These are phyloP conservation scores for Cordyceps fumosorosea DNA, from an alignment of 2,329 filamentous ascomycete species.

Conservation along the genomic window DNA sequence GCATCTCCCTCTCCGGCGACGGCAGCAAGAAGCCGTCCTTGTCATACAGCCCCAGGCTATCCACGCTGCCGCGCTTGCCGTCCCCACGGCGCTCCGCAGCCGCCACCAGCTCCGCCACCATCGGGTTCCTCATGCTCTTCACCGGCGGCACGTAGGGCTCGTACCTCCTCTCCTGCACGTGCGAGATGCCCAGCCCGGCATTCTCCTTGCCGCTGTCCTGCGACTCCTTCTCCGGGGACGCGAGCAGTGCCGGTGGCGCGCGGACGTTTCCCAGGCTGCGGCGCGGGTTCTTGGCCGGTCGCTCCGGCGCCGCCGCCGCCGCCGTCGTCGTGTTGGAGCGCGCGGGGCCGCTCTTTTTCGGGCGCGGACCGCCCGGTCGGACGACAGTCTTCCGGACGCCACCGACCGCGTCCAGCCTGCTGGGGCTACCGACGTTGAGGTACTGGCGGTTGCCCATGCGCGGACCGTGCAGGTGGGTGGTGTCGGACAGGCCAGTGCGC, in stretches of 20 bases:
- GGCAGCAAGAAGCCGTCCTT: constrained; percentile 38
- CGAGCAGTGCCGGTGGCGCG: background rate
- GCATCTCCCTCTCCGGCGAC: constrained; percentile 32
- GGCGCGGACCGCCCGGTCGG: constrained; percentile 1
- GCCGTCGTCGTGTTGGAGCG: background rate
- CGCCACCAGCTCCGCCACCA: constrained; percentile 23
- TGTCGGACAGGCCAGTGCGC: background rate
- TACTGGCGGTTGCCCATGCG: constrained; percentile 40
- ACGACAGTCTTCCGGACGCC: constrained; percentile 9
- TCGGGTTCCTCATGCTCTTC: constrained; percentile 16
- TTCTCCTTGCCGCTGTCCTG: constrained; percentile 6
- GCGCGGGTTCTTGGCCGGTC: constrained; percentile 13
- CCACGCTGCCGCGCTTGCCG: constrained; percentile 24
- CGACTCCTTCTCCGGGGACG: background rate
- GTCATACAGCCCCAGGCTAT: constrained; percentile 39
- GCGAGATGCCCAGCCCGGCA: constrained; percentile 9
- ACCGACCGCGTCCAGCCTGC: background rate
- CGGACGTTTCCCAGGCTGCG: constrained; percentile 11
- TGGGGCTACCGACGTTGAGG: constrained; percentile 28
- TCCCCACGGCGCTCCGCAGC: constrained; percentile 17
- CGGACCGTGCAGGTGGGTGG: constrained; percentile 3
- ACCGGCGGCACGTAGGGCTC: background rate
- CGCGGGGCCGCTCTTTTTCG: background rate
- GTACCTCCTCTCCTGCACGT: background rate
- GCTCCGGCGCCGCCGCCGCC: background rate